Evolutionary conservation across 2,329 filamentous ascomycete species (phyloP), one percentile per base, ranked within the genome.

Genomic region (Chalara sp.): DNA sequence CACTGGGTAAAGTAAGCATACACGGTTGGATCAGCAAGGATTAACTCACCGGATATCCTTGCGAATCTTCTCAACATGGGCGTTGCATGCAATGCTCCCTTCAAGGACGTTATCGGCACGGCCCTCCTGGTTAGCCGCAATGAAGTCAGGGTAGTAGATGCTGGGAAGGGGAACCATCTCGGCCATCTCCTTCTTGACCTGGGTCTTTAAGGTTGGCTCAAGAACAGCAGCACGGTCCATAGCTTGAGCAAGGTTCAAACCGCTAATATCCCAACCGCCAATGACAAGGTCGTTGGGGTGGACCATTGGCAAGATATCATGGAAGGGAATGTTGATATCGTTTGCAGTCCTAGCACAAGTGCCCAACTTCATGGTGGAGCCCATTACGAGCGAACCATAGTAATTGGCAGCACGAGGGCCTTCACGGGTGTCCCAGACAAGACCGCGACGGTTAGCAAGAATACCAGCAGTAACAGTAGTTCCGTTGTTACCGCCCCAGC

Each of bases 111-210:
- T 97, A 74, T 99, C 90, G 58, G 92, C 93, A 65, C 93, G 87
- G 66, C 91, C 90, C 70, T 93, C 91, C 75, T 99, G 93, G 76
- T 99, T 99, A 68, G 93, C 88, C 59, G 93, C 93, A 66, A 99
- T 99, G 77, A 99, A 99, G 72, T 97, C 93, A 1, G 93, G 93
- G 71, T 99, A 99, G 81, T 99, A 99, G 73, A 97, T 87, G 71
- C 87, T 92, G 29, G 90, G 92, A 57, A 97, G 81, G 32, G 93
- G 93, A 62, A 85, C 84, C 83, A 97, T 87, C 62, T 77, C 76
- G 55, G 83, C 75, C 90, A 97, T 92, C 74, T 97, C 89, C 79
- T 97, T 96, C 72, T 83, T 85, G 63, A 99, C 87, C 64, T 87
- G 80, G 51, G 77, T 74, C 80, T 99, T 99, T 65, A 99, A 79